Evolutionary conservation across 1,139 yeast species (phyloP), one percentile per base, ranked within the genome.

Genomic region (Protomyces inouyei): DNA sequence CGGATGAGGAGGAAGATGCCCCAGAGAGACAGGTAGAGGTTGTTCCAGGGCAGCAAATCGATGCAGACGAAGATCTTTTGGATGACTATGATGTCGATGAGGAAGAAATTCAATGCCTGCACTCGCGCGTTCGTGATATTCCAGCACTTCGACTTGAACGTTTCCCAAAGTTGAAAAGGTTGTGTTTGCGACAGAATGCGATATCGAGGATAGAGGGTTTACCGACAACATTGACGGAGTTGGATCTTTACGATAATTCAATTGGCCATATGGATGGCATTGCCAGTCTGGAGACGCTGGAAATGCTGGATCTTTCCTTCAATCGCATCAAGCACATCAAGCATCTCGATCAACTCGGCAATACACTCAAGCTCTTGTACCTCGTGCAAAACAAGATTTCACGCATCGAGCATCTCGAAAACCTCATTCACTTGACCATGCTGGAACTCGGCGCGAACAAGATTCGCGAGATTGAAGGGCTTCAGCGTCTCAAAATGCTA

Each of bases 371-470:
- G 69, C 84, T 87, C 68, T 74, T 95, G 55, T 95, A 85, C 73
- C 84, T 93, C 75, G 96, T 95, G 52, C 98, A 93, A 73, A 95
- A 95, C 75, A 88, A 85, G 72, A 90, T 95, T 57, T 76, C 82
- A 36, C 86, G 82, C 66, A 90, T 95, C 69, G 85, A 84, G 68
- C 86, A 86, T 70, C 72, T 95, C 61, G 84, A 82, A 12, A 79
- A 80, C 1, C 78, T 92, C 66, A 76, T 75, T 0, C 79, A 82
- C n/a, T 75, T 93, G 70, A 82, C 78, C 63, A 88, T 87, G 70
- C 78, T 93, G 67, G 99, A 95, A 74, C 78, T 95, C 52, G 99
- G 98, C 9, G 98, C 98, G 37, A 95, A 95, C 76, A 82, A 85
- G 68, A 83, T 95, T 64, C 82, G 83, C 59, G 77, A 55, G 64